These are phyloP conservation scores for Neostapfia colusana DNA, from an alignment of 176 grass and related monocot species.

Conservation along the genomic window DNA sequence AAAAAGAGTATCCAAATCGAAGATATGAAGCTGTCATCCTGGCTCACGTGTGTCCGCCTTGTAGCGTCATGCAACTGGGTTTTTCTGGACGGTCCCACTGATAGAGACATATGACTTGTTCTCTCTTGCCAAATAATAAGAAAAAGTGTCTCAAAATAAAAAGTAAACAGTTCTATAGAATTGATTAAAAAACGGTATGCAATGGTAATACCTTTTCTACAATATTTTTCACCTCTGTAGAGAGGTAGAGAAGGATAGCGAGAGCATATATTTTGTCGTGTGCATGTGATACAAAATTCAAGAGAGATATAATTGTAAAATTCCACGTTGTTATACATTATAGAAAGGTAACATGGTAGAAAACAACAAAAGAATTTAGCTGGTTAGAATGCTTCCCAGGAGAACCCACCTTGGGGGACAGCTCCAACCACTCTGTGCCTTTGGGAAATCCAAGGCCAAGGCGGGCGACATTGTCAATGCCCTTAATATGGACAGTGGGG, in stretches of 20 bases:
- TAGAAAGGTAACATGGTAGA: conserved; percentile 31
- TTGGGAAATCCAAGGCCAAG: conserved; percentile 60
- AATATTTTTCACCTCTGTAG: not conserved
- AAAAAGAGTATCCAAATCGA: conserved; percentile 22
- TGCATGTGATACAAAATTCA: conserved; percentile 14
- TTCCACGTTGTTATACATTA: conserved; percentile 15
- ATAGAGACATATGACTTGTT: not conserved
- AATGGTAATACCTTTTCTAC: not conserved
- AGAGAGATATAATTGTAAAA: conserved; percentile 28
- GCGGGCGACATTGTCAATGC: conserved; percentile 51
- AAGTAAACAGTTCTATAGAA: not conserved
- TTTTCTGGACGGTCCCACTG: conserved; percentile 9
- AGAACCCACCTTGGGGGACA: conserved; percentile 34
- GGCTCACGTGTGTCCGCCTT: conserved; percentile 43
- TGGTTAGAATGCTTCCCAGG: conserved; percentile 39
- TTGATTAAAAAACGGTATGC: not conserved
- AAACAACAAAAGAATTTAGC: conserved; percentile 30
- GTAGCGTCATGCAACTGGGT: conserved; percentile 29
- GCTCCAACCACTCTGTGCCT: conserved; percentile 47
- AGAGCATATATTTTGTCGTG: conserved; percentile 1
- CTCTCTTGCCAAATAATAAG: not conserved
- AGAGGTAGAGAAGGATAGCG: conserved; percentile 12
- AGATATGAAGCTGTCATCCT: conserved; percentile 39
- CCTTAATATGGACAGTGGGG: conserved; percentile 13
- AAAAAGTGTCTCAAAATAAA: not conserved